Percentiles rank a stretch among this genome's conserved stretches.
Conservation (phyloP, 768 basidiomycete genomes). For the Sutorius australiensis region DNA sequence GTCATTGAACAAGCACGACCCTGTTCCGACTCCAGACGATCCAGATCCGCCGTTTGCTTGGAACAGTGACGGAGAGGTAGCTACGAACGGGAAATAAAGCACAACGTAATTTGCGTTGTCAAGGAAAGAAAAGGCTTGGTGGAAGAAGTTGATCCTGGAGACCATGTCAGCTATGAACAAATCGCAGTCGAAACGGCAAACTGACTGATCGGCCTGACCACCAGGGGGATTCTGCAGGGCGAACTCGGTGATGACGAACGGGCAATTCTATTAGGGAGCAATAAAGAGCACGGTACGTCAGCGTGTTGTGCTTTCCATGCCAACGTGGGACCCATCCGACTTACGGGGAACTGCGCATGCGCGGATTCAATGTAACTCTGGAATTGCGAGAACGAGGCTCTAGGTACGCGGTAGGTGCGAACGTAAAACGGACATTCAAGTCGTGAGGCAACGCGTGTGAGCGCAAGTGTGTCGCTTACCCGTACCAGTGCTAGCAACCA, state of each 20-base stretch:
- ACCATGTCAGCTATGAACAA: not conserved
- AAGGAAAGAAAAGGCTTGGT: conserved; percentile 34
- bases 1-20: conserved; percentile 32
- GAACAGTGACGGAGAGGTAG: conserved; percentile 27
- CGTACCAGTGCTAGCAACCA: conserved; percentile 26
- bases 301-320: not conserved
- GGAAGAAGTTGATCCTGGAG: conserved; percentile 28
- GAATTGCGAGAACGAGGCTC: conserved; percentile 25
- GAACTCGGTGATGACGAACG: conserved; percentile 32
- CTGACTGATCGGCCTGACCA: conserved; percentile 31
- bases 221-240: conserved; percentile 30
- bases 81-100: conserved; percentile 38
- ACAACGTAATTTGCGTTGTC: conserved; percentile 27
- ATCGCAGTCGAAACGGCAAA: not conserved
- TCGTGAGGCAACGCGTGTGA: not conserved
- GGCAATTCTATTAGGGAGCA: conserved; percentile 6
- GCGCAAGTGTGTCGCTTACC: conserved; percentile 10
- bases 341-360: conserved; percentile 27
- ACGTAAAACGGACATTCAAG: not conserved
- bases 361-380: conserved; percentile 25
- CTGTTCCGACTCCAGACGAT: conserved; percentile 21
- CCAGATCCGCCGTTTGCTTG: conserved; percentile 16
- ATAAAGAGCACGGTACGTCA: conserved; percentile 1
- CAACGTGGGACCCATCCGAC: not conserved
- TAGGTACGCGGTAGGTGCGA: conserved; percentile 1